These are phyloP conservation scores for Leucaena leucocephala DNA, from an alignment of 306 rosid species.

Conservation along the genomic window DNA sequence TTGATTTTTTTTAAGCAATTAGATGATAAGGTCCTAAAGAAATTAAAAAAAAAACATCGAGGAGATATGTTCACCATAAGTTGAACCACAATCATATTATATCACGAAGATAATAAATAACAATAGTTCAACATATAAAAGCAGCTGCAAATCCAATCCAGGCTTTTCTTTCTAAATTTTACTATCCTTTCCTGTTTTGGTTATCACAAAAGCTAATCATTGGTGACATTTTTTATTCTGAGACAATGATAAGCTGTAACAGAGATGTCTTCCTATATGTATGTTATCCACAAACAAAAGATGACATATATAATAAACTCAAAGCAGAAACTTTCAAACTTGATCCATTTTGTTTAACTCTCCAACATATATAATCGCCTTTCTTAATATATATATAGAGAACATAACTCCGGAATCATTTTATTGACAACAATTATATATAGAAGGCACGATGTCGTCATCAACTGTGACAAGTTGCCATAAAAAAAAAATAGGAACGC, in stretches of 20 bases:
- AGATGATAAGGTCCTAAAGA: neutral
- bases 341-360: neutral
- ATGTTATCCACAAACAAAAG: constrained; percentile 9
- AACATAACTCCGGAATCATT: neutral
- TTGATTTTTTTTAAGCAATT: neutral
- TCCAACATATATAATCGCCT: neutral
- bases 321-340: neutral
- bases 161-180: neutral
- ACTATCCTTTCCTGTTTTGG: neutral
- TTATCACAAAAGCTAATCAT: neutral
- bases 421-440: neutral
- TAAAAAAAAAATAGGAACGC: neutral
- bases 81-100: neutral
- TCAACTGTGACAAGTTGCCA: neutral
- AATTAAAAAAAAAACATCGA: neutral
- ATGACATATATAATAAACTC: neutral
- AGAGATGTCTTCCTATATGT: neutral
- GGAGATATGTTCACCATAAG: too few relatives aligned
- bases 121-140: neutral
- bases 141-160: constrained; percentile 2
- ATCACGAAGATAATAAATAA: neutral
- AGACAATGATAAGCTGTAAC: constrained; percentile 22
- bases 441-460: neutral
- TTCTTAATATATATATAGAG: neutral
- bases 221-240: constrained; percentile 27